These are phyloP conservation scores for Cyclocybe aegerita DNA, from an alignment of 768 basidiomycete species.

Conservation along the genomic window DNA sequence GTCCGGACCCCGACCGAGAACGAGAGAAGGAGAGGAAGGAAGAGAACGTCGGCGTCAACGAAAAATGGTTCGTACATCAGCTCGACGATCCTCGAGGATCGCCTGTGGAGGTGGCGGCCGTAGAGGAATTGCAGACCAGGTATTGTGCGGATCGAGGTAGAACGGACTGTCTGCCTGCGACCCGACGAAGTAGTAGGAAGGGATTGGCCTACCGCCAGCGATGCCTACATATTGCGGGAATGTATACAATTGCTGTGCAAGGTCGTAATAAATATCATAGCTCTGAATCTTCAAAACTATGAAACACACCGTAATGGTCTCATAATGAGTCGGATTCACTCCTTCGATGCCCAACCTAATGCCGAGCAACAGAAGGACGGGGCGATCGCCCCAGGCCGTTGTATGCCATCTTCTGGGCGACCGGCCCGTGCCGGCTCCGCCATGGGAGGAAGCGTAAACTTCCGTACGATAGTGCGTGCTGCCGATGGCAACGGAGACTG, in stretches of 20 bases:
- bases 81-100: too few species aligned
- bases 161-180: constrained; percentile 86
- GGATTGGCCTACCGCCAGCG: constrained; percentile 94
- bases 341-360: constrained; percentile 88
- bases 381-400: constrained; percentile 72
- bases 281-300: constrained; percentile 1
- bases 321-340: constrained; percentile 94
- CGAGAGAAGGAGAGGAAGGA: too few species aligned
- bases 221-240: constrained; percentile 97
- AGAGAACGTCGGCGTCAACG: too few species aligned
- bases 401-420: constrained; percentile 26
- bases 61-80: too few species aligned
- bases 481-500: constrained; percentile 82
- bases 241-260: constrained; percentile 72
- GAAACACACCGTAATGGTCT: constrained; percentile 54
- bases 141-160: constrained; percentile 79
- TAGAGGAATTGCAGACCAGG: constrained; percentile 74
- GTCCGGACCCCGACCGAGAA: constrained; percentile 21
- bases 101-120: constrained; percentile 35
- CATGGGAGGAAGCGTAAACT: constrained; percentile 76
- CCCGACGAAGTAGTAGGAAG: constrained; percentile 97
- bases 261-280: not conserved
- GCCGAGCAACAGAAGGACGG: constrained; percentile 85
- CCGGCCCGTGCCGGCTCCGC: constrained; percentile 20
- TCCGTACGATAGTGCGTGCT: constrained; percentile 82